Evolutionary conservation across 2,329 filamentous ascomycete species (phyloP).

Genomic region (Ophiostoma tasmaniense): DNA sequence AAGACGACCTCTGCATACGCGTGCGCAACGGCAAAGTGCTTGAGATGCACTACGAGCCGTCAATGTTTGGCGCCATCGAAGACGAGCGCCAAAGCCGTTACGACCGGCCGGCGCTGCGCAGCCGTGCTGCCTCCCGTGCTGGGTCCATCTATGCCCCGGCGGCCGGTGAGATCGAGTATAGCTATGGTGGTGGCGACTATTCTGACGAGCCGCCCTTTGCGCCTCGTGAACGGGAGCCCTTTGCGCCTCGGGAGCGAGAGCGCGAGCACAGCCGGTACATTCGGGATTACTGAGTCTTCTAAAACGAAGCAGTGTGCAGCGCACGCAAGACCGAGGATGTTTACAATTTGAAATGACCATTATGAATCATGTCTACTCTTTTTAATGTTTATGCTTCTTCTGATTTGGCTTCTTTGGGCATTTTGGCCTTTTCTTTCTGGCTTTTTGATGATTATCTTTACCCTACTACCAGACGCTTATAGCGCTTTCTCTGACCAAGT

Average conservation of each 20-base stretch:
- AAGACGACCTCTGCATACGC: constrained; percentile 56
- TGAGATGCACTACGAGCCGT: constrained; percentile 45
- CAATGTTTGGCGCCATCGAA: constrained; percentile 35
- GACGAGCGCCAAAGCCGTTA: constrained; percentile 41
- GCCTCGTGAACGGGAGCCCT: no score
- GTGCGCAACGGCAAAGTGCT: constrained; percentile 31
- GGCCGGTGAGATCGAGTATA: constrained; percentile 19
- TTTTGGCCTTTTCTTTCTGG: background rate
- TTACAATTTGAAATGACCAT: constrained; percentile 1
- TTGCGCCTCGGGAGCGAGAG: no score
- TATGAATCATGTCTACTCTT: background rate
- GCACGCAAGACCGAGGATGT: background rate
- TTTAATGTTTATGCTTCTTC: background rate
- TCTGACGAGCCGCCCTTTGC: constrained; percentile 14
- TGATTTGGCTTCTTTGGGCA: background rate
- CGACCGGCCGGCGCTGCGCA: constrained; percentile 38
- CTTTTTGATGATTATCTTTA: background rate
- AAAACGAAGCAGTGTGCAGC: background rate
- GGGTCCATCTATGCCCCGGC: constrained; percentile 33
- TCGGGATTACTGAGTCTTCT: background rate
- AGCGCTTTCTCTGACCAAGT: background rate
- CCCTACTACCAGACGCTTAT: background rate
- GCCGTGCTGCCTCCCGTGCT: constrained; percentile 42
- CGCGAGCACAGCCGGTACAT: background rate
- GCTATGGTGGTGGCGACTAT: constrained; percentile 18